These are phyloP conservation scores for Candida tammaniensis DNA, from an alignment of 805 yeast genomes.

Conservation along the genomic window DNA sequence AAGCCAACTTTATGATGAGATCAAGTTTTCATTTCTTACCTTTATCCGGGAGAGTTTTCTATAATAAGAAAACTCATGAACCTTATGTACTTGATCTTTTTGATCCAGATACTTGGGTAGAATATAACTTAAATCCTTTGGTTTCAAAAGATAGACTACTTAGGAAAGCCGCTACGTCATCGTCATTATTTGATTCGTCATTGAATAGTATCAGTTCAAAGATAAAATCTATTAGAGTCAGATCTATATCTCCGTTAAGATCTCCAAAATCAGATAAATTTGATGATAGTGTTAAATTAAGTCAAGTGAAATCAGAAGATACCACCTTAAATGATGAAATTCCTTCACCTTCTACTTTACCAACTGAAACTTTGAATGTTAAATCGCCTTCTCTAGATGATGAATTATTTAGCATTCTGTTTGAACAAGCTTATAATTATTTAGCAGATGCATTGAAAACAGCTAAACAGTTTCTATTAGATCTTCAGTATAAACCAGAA, in stretches of 20 bases:
- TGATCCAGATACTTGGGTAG: slow-evolving; percentile 77
- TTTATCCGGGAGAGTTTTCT: slow-evolving; percentile 67
- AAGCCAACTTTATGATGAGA: slow-evolving; percentile 85
- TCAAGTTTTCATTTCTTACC: slow-evolving; percentile 81
- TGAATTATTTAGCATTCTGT: slow-evolving; percentile 24
- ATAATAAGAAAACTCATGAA: slow-evolving; percentile 57
- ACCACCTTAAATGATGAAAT: background rate
- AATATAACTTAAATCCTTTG: slow-evolving; percentile 71
- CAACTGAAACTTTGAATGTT: background rate
- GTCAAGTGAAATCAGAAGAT: background rate
- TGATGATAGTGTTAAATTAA: slow-evolving; percentile 2
- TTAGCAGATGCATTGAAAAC: slow-evolving; percentile 57
- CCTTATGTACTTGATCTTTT: slow-evolving; percentile 69
- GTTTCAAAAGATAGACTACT: slow-evolving; percentile 41
- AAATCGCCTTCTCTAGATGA: slow-evolving; percentile 1
- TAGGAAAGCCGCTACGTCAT: slow-evolving; percentile 3
- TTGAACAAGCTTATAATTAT: slow-evolving; percentile 63
- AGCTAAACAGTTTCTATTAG: slow-evolving; percentile 56
- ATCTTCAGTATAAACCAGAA: slow-evolving; percentile 51
- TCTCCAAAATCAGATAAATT: slow-evolving; percentile 11
- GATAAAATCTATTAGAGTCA: slow-evolving; percentile 23
- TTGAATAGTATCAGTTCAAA: slow-evolving; percentile 27
- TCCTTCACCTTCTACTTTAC: background rate
- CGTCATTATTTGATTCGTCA: slow-evolving; percentile 16
- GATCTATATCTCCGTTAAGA: slow-evolving; percentile 12